A percentile compares a stretch with the other conserved stretches of the same genome.
Evolutionary conservation across 2,329 filamentous ascomycete species (phyloP).

Genomic region (Diaporthe longicolla): DNA sequence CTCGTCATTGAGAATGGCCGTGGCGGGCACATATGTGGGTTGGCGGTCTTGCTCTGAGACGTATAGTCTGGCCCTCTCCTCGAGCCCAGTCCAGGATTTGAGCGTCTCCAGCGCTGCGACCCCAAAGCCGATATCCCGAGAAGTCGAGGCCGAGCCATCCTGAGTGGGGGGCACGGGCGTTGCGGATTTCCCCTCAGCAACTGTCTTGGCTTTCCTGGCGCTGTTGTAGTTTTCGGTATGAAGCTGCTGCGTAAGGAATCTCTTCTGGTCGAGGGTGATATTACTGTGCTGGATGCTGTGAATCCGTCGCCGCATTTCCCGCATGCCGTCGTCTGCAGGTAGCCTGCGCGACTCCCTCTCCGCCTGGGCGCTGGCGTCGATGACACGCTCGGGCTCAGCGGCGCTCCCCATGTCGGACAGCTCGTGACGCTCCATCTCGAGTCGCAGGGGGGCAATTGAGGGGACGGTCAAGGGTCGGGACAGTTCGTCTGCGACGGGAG

Average conservation of each 20-base stretch:
- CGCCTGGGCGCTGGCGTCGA: constrained; percentile 49
- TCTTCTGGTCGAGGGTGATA: constrained; percentile 74
- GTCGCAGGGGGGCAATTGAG: constrained; percentile 26
- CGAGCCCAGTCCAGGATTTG: constrained; percentile 68
- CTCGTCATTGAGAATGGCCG: constrained; percentile 58
- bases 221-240: constrained; percentile 76
- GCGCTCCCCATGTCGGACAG: constrained; percentile 36
- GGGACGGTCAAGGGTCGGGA: constrained; percentile 33
- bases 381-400: constrained; percentile 44
- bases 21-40: constrained; percentile 76
- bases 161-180: constrained; percentile 36
- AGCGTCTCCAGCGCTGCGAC: constrained; percentile 63
- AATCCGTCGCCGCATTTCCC: constrained; percentile 75
- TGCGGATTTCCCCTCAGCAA: constrained; percentile 40
- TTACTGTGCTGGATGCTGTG: constrained; percentile 75
- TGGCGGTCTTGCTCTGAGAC: constrained; percentile 68
- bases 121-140: constrained; percentile 38
- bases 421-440: constrained; percentile 45
- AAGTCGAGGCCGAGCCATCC: constrained; percentile 36
- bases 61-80: constrained; percentile 52
- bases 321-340: constrained; percentile 87
- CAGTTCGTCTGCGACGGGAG: constrained; percentile 17
- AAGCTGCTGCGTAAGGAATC: constrained; percentile 77
- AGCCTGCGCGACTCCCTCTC: constrained; percentile 53
- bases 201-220: constrained; percentile 33